A percentile compares a stretch with the other conserved stretches of the same genome.
Conservation (phyloP, 2,329 filamentous ascomycete genomes). For the Ophiostoma perfectum region DNA sequence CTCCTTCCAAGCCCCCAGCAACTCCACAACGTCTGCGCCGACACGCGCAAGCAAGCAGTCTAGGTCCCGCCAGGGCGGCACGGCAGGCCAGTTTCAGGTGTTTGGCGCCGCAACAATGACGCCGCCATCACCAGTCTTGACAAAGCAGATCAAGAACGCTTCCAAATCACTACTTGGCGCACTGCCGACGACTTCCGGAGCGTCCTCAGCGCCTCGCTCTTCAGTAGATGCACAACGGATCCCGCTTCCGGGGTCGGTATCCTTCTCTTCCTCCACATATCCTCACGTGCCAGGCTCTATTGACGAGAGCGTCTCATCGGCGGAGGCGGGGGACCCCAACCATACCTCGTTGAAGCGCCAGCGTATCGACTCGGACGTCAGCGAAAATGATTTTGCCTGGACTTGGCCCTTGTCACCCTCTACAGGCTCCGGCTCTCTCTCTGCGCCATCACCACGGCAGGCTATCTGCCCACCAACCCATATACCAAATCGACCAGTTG, state of each 20-base stretch:
- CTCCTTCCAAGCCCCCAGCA: conserved; percentile 15
- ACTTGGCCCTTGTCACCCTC: conserved; percentile 26
- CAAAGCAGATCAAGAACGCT: background rate
- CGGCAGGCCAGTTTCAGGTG: conserved; percentile 15
- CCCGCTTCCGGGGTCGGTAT: background rate
- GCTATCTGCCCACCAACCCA: background rate
- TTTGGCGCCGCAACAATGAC: conserved; percentile 14
- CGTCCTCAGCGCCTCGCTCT: background rate
- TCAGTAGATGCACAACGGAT: background rate
- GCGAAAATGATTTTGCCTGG: conserved; percentile 27
- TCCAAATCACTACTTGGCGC: background rate
- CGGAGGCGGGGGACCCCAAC: conserved; percentile 6
- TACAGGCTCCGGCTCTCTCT: conserved; percentile 22
- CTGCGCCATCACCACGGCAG: conserved; percentile 22
- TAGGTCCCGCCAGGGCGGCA: background rate
- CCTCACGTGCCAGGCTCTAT: background rate
- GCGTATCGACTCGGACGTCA: conserved; percentile 24
- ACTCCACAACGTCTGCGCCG: background rate
- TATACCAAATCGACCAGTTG: background rate
- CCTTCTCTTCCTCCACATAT: background rate
- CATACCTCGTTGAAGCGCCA: conserved; percentile 18
- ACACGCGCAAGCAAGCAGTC: background rate
- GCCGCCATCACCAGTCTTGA: conserved; percentile 11
- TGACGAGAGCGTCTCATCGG: conserved; percentile 13
- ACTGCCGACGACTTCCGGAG: background rate